These are phyloP conservation scores for Aspergillus sclerotiicarbonarius DNA, from an alignment of 495 filamentous ascomycete genomes.

Conservation along the genomic window DNA sequence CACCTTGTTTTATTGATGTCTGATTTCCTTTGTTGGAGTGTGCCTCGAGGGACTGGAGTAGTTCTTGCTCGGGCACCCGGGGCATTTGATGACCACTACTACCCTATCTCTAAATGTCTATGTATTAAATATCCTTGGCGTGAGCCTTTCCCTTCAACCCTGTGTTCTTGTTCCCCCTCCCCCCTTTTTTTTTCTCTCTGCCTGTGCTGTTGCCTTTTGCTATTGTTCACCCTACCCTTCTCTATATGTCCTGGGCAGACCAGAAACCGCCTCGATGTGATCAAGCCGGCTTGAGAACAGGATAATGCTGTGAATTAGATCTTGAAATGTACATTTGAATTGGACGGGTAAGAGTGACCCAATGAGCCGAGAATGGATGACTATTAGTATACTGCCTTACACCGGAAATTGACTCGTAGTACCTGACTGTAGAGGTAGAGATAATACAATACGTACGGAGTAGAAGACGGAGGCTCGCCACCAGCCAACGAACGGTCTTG, in stretches of 20 bases:
- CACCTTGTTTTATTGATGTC: constrained; percentile 13
- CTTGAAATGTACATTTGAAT: constrained; percentile 16
- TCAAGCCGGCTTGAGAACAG: constrained; percentile 30
- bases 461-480: not conserved
- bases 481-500: not conserved
- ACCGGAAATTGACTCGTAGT: too few species aligned
- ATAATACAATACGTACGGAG: too few species aligned
- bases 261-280: constrained; percentile 21
- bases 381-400: too few species aligned
- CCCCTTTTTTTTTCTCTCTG: constrained; percentile 15
- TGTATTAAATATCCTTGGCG: constrained; percentile 18
- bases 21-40: constrained; percentile 22
- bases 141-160: constrained; percentile 16
- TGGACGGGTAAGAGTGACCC: constrained; percentile 11
- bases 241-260: constrained; percentile 14
- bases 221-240: constrained; percentile 6
- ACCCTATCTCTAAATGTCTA: constrained; percentile 13
- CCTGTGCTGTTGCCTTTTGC: constrained; percentile 13
- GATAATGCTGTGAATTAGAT: constrained; percentile 26
- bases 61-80: constrained; percentile 17
- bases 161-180: not conserved
- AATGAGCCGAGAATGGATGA: not conserved
- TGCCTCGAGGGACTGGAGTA: constrained; percentile 22
- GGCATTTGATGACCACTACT: constrained; percentile 16
- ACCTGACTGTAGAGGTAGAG: too few species aligned